Evolutionary conservation across 305 asterid species (phyloP).

Genomic region (Caryopteris hybrid): DNA sequence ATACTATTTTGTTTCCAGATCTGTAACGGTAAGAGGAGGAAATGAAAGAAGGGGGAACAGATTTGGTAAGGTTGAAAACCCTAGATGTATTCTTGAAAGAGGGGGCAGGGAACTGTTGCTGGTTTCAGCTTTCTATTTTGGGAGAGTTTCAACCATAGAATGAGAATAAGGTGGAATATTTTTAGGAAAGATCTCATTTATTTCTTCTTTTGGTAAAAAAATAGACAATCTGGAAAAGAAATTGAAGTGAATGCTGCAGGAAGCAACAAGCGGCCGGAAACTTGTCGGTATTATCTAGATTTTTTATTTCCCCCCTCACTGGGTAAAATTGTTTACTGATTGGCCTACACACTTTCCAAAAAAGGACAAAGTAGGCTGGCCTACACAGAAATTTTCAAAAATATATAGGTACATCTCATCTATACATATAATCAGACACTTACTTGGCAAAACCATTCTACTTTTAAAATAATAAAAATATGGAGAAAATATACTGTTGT

Average conservation of each 20-base stretch:
- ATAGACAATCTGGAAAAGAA: slow-evolving; percentile 15
- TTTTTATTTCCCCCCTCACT: too few relatives aligned
- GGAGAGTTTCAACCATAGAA: slow-evolving; percentile 15
- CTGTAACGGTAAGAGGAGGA: slow-evolving; percentile 14
- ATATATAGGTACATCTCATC: too few relatives aligned
- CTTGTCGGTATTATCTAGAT: too few relatives aligned
- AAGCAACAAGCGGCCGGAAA: slow-evolving; percentile 11
- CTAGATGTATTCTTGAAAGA: slow-evolving; percentile 18
- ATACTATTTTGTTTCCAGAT: slow-evolving; percentile 25
- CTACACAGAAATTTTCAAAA: too few relatives aligned
- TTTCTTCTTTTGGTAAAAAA: slow-evolving; percentile 45
- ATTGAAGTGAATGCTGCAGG: not conserved
- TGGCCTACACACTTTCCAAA: too few relatives aligned
- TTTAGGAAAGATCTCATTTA: slow-evolving; percentile 12
- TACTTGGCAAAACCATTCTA: too few relatives aligned
- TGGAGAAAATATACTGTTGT: too few relatives aligned
- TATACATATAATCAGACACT: too few relatives aligned
- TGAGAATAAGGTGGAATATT: not conserved
- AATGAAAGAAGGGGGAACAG: not conserved
- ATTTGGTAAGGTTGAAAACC: slow-evolving; percentile 17
- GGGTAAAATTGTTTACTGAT: too few relatives aligned
- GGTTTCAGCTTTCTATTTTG: not conserved
- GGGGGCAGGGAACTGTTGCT: not conserved
- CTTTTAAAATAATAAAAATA: too few relatives aligned
- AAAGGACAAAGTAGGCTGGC: too few relatives aligned